phyloP scores from a whole-genome alignment of 202 grass and related monocot genomes.

The Hordeum pubiflorum region DNA sequence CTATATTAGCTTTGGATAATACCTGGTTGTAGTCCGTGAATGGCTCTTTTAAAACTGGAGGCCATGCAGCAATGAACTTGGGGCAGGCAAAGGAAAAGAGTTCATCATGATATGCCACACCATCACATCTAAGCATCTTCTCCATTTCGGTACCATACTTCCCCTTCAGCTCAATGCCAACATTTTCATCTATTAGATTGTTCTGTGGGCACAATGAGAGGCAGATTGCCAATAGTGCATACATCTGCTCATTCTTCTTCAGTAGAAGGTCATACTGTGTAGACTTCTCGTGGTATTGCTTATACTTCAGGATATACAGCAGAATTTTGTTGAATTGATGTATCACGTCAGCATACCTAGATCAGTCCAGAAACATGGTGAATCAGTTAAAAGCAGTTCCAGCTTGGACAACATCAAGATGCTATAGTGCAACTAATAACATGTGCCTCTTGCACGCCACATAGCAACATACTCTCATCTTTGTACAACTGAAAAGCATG shows the following conservation, averaged over 20 bases:
- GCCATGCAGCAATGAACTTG: conserved; percentile 85
- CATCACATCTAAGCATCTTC: conserved; percentile 88
- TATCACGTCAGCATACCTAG: conserved; percentile 77
- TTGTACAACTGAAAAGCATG: neutral
- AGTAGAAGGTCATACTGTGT: conserved; percentile 86
- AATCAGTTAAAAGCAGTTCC: conserved; percentile 10
- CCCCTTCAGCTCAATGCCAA: conserved; percentile 74
- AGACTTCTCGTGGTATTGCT: conserved; percentile 80
- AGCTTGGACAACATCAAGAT: conserved; percentile 5
- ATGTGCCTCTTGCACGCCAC: neutral
- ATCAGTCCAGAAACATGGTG: neutral
- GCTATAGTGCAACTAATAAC: neutral
- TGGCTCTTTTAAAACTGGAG: conserved; percentile 52
- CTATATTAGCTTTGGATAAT: neutral
- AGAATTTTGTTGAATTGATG: conserved; percentile 96
- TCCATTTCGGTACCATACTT: conserved; percentile 91
- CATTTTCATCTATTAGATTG: conserved; percentile 80
- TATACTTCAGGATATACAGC: conserved; percentile 82
- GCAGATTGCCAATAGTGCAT: conserved; percentile 83
- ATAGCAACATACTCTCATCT: neutral
- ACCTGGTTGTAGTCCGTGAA: conserved; percentile 91
- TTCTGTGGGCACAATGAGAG: conserved; percentile 74
- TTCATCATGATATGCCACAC: conserved; percentile 75
- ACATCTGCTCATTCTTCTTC: conserved; percentile 99
- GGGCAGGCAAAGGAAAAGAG: conserved; percentile 88